A percentile compares a stretch with the other conserved stretches of the same genome.
phyloP scores from a whole-genome alignment of 495 filamentous ascomycete genomes.

The Daldinia vernicosa region DNA sequence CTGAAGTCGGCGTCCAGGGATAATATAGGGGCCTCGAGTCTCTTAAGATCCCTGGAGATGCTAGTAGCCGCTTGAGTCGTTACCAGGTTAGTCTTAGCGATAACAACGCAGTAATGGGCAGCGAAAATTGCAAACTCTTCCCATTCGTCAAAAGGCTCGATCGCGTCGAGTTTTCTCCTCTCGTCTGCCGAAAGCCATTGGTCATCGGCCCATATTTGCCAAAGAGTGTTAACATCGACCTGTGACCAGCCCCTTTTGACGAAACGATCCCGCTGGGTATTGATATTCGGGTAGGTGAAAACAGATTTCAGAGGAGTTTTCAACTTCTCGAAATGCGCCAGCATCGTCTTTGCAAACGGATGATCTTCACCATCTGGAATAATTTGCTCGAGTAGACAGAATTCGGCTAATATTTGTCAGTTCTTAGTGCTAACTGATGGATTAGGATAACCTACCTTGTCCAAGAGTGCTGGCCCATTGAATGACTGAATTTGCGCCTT shows the following conservation, averaged over 20 bases:
- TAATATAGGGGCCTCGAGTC: neutral
- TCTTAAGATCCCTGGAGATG: neutral
- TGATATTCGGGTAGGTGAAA: slow-evolving; percentile 70
- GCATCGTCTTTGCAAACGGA: slow-evolving; percentile 89
- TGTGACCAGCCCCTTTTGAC: slow-evolving; percentile 68
- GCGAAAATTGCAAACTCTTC: slow-evolving; percentile 91
- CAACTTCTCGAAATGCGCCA: slow-evolving; percentile 82
- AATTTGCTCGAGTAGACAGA: slow-evolving; percentile 90
- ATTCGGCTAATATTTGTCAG: slow-evolving; percentile 59
- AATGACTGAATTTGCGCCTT: slow-evolving; percentile 77
- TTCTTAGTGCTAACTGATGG: slow-evolving; percentile 17
- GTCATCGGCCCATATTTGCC: slow-evolving; percentile 79
- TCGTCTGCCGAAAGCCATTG: slow-evolving; percentile 65
- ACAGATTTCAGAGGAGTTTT: slow-evolving; percentile 79
- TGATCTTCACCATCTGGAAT: slow-evolving; percentile 78
- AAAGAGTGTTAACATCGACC: slow-evolving; percentile 70
- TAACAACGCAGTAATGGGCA: slow-evolving; percentile 84
- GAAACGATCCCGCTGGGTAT: slow-evolving; percentile 74
- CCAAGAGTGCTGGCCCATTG: slow-evolving; percentile 71
- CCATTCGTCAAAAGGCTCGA: slow-evolving; percentile 95
- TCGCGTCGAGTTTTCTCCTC: slow-evolving; percentile 64
- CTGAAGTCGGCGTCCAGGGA: slow-evolving; percentile 25
- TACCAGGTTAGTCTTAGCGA: slow-evolving; percentile 56
- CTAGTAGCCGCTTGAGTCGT: neutral
- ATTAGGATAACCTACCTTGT: slow-evolving; percentile 58